Conservation (phyloP, 202 grass and related monocot species). For the Schoenoplectus tabernaemontani region DNA sequence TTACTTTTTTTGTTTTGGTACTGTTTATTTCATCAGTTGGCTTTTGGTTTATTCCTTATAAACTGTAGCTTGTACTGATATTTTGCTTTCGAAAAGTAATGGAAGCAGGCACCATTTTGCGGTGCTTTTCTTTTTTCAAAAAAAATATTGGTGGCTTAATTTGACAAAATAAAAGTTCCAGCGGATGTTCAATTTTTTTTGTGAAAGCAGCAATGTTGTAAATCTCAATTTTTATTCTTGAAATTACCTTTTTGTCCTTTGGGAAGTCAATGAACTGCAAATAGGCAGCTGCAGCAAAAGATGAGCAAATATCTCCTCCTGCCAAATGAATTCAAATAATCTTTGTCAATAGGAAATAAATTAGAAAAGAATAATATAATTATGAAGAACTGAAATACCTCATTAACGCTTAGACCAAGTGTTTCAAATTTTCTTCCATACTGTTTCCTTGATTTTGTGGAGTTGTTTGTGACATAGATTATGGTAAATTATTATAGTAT, state of each 20-base stretch:
- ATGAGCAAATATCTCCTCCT: conserved; percentile 99
- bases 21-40: no score
- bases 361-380: neutral
- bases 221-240: neutral
- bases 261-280: conserved; percentile 87
- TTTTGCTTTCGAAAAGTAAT: no score
- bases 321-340: conserved; percentile 9
- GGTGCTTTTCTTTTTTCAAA: no score
- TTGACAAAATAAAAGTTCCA: no score
- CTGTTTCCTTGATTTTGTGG: conserved; percentile 93
- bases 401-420: conserved; percentile 54
- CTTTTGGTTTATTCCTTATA: no score
- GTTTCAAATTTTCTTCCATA: conserved; percentile 91
- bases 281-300: conserved; percentile 88
- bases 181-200: no score
- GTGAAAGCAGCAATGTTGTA: neutral
- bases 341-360: neutral
- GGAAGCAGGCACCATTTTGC: no score
- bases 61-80: no score
- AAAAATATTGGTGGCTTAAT: neutral
- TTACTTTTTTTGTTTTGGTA: no score
- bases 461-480: conserved; percentile 96
- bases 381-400: conserved; percentile 33
- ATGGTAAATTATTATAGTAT: no score
- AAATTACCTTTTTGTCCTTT: conserved; percentile 73